Evolutionary conservation across 2,329 filamentous ascomycete genomes (phyloP), one percentile per base, ranked within the genome.

Genomic region (Claviceps citrina): DNA sequence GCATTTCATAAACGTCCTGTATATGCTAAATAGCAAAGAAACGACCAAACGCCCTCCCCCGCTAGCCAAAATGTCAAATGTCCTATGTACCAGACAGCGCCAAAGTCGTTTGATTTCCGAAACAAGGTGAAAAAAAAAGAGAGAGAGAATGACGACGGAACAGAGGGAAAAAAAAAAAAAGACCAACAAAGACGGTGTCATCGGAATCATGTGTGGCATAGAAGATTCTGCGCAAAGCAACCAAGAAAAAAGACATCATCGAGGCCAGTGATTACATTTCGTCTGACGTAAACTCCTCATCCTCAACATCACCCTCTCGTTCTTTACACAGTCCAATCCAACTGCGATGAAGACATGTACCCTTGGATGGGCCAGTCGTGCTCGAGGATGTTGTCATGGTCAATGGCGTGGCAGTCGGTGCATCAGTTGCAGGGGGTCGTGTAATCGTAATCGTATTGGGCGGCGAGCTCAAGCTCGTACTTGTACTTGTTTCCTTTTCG

Each of bases 291-390:
- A 51, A 53, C 7, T 49, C 48, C 18, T 48, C 41, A 8, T 31
- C 34, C n/a, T 24, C 19, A 5, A 49, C 51, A 2, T 49, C 46
- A 7, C 36, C 45, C 8, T 51, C 51, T 58, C 60, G 61, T 27
- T 62, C 55, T 38, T 59, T 60, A 43, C 66, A 68, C 22, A 55
- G 42, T 2, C 64, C 63, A 18, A 67, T 44, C 63, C 64, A 67
- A 44, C 50, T 60, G 36, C 61, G 56, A 12, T 45, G 50, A 7
- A 55, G 44, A 40, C 66, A 68, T 4, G 48, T 54, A 19, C 47
- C 51, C 16, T 53, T 46, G 8, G 50, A 44, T 24, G 52, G 47
- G 18, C 50, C 39, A 8, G 49, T 46, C 8, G 49, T 47, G 9
- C 47, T 51, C 1, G 50, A 51, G 3, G 56, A 47, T 3, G 51